Conservation (phyloP, 2,329 filamentous ascomycete species). For the Trichoderma arundinaceum region DNA sequence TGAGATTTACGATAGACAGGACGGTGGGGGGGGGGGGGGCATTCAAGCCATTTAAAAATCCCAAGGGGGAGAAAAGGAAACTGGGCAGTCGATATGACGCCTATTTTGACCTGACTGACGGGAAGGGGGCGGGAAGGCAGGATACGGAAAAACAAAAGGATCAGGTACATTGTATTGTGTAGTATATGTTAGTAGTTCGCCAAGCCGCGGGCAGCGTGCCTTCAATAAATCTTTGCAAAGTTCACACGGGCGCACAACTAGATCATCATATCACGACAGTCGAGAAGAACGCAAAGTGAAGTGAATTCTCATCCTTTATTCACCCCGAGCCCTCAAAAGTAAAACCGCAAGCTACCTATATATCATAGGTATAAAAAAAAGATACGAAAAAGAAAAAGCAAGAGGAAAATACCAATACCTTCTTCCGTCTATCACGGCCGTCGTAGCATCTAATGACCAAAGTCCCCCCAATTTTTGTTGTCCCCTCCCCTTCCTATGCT, state of each 20-base stretch:
- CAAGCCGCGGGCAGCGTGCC: neutral
- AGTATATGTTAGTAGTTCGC: neutral
- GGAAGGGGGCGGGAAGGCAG: neutral
- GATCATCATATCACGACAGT: neutral
- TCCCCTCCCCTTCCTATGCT: slow-evolving; percentile 15
- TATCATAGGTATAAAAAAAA: no score
- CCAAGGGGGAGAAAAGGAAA: no score
- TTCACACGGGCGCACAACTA: neutral
- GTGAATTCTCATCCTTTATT: neutral
- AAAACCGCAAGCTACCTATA: no score
- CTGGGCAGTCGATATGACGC: neutral
- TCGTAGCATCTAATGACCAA: slow-evolving; percentile 15
- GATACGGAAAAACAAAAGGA: slow-evolving; percentile 13
- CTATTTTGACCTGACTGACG: neutral
- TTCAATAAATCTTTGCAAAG: neutral
- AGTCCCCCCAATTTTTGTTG: neutral
- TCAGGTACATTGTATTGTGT: slow-evolving; percentile 1
- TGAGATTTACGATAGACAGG: neutral
- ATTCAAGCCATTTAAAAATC: no score
- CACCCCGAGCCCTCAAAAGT: no score
- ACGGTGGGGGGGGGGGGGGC: no score
- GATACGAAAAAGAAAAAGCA: neutral
- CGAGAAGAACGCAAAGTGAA: neutral
- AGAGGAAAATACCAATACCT: neutral
- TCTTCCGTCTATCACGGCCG: slow-evolving; percentile 22